A percentile compares a stretch with the other conserved stretches of the same genome.
phyloP scores from a whole-genome alignment of 768 basidiomycete genomes.

The Clitopilus passeckerianus region DNA sequence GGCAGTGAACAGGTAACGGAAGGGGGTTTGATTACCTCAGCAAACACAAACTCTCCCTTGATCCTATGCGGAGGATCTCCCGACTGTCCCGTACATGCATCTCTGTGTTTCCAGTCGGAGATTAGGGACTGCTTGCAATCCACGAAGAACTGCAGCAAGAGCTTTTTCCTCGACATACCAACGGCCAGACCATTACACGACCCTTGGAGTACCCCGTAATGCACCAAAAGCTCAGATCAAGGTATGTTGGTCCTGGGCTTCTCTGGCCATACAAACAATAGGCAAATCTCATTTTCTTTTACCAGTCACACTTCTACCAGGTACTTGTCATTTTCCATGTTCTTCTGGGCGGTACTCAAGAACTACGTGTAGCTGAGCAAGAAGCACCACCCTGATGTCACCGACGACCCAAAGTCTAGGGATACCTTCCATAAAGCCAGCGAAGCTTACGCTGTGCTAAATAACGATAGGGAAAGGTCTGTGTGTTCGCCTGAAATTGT shows the following conservation, averaged over 20 bases:
- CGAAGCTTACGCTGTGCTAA: conserved; percentile 40
- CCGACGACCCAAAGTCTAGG: conserved; percentile 33
- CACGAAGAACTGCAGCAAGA: background rate
- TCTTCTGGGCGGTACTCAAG: too few relatives aligned
- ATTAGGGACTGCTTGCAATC: background rate
- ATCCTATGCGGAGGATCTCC: background rate
- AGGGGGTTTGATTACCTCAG: background rate
- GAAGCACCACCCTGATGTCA: conserved; percentile 43
- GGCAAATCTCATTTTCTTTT: background rate
- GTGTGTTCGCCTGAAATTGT: conserved; percentile 8
- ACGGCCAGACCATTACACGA: conserved; percentile 31
- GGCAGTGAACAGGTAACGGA: too few relatives aligned
- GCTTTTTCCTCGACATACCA: conserved; percentile 18
- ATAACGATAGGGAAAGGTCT: conserved; percentile 37
- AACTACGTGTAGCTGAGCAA: conserved; percentile 32
- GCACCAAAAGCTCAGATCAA: conserved; percentile 41
- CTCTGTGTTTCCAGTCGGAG: background rate
- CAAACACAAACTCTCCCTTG: background rate
- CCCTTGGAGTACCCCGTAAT: conserved; percentile 29
- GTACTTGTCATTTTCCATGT: conserved; percentile 11
- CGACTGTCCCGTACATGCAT: background rate
- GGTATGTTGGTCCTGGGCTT: conserved; percentile 14
- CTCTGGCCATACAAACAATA: background rate
- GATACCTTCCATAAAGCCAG: conserved; percentile 33
- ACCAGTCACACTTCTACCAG: conserved; percentile 38